phyloP scores from a whole-genome alignment of 2,329 filamentous ascomycete species.

The Alternaria dauci region DNA sequence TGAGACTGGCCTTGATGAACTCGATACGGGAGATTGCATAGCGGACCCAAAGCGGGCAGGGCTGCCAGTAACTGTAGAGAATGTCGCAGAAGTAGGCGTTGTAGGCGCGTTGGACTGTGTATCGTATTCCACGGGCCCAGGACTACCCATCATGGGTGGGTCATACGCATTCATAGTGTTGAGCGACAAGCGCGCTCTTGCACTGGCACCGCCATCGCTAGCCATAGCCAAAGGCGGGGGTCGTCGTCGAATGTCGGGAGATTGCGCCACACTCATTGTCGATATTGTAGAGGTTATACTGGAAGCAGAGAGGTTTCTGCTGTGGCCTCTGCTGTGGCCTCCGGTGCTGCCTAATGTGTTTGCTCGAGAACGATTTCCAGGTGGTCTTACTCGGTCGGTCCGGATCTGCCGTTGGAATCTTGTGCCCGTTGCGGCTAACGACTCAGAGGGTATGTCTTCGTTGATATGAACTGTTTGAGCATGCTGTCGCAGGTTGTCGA shows the following conservation, averaged over 20 bases:
- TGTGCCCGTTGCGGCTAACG: constrained; percentile 89
- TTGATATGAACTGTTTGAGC: constrained; percentile 98
- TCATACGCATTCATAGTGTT: constrained; percentile 69
- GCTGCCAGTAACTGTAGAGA: constrained; percentile 78
- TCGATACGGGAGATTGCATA: constrained; percentile 75
- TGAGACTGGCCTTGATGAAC: constrained; percentile 73
- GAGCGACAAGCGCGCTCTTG: constrained; percentile 64
- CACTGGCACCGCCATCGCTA: constrained; percentile 67
- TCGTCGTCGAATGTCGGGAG: constrained; percentile 67
- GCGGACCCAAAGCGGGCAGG: constrained; percentile 72
- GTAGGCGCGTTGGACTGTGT: constrained; percentile 76
- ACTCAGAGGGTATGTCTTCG: constrained; percentile 94
- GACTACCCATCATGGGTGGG: constrained; percentile 68
- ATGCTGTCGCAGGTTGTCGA: constrained; percentile 96
- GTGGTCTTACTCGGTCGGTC: constrained; percentile 81
- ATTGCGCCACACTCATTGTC: constrained; percentile 63
- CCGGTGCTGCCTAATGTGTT: constrained; percentile 78
- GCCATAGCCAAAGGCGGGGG: constrained; percentile 87
- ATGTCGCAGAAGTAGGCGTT: constrained; percentile 84
- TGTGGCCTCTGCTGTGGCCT: constrained; percentile 78
- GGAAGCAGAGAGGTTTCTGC: constrained; percentile 83
- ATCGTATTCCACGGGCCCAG: constrained; percentile 69
- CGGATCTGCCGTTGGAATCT: constrained; percentile 91
- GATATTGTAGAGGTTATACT: constrained; percentile 82
- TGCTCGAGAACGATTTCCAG: constrained; percentile 75